Conservation (phyloP, 2,329 filamentous ascomycete species). For the Colletotrichum sp. region DNA sequence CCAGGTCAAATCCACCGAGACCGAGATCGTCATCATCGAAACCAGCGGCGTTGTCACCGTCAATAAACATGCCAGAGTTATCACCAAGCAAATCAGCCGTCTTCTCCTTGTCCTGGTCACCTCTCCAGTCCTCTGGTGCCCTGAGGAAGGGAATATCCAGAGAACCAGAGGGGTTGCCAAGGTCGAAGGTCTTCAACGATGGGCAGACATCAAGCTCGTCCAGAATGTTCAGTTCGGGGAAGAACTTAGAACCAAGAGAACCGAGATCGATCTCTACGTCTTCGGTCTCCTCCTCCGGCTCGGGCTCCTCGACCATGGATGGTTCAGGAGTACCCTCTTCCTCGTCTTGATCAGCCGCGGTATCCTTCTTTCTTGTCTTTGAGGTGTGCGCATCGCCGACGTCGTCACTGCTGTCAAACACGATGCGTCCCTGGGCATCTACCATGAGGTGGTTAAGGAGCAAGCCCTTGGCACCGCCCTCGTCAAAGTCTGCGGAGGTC, state of each 20-base stretch:
- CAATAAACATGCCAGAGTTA: constrained; percentile 81
- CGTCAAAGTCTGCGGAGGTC: constrained; percentile 96
- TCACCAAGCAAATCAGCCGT: constrained; percentile 61
- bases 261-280: constrained; percentile 79
- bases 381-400: constrained; percentile 55
- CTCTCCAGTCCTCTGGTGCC: constrained; percentile 83
- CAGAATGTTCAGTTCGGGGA: constrained; percentile 77
- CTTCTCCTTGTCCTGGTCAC: constrained; percentile 70
- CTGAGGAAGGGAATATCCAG: constrained; percentile 93
- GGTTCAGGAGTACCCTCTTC: constrained; percentile 39
- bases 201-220: constrained; percentile 93
- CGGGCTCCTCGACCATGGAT: constrained; percentile 23
- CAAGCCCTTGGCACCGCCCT: constrained; percentile 94
- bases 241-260: constrained; percentile 79
- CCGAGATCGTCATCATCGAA: constrained; percentile 72
- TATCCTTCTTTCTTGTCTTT: constrained; percentile 42
- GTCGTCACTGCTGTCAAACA: constrained; percentile 98
- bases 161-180: constrained; percentile 84
- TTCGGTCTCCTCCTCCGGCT: constrained; percentile 45
- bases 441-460: constrained; percentile 97
- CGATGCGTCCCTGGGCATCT: constrained; percentile 87
- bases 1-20: constrained; percentile 74
- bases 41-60: constrained; percentile 82
- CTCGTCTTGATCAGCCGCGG: constrained; percentile 41
- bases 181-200: constrained; percentile 90